These are phyloP conservation scores for Apiospora sp. DNA, from an alignment of 2,329 filamentous ascomycete species.

Conservation along the genomic window DNA sequence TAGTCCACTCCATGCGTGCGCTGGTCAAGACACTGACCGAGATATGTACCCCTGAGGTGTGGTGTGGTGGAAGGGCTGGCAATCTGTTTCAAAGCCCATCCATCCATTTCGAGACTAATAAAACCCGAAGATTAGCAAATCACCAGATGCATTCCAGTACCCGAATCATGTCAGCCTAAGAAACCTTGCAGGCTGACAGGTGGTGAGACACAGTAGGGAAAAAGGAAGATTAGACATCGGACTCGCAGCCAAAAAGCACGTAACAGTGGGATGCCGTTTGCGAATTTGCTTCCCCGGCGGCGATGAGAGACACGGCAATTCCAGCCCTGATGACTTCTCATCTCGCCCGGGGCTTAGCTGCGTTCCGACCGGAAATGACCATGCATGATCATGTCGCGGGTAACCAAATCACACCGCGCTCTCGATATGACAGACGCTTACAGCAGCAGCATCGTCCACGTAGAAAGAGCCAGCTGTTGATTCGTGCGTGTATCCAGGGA, in stretches of 20 bases:
- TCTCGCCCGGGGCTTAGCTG: background rate
- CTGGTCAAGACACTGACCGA: background rate
- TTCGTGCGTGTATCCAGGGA: constrained; percentile 5
- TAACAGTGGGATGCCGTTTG: constrained; percentile 5
- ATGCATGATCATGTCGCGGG: constrained; percentile 7
- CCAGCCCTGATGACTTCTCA: constrained; percentile 2
- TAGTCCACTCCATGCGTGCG: background rate
- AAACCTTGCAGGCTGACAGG: background rate
- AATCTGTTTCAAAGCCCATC: background rate
- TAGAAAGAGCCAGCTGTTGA: background rate
- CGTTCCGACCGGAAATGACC: constrained; percentile 16
- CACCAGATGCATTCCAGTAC: constrained; percentile 10
- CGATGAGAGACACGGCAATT: constrained; percentile 17
- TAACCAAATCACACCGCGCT: background rate
- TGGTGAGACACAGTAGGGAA: background rate
- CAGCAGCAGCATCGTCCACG: constrained; percentile 7
- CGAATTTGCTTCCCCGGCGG: background rate
- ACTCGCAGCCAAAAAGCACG: constrained; percentile 10
- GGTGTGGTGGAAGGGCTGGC: background rate
- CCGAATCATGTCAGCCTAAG: background rate
- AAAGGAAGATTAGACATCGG: constrained; percentile 12
- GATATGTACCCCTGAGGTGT: constrained; percentile 1
- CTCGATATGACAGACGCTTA: background rate
- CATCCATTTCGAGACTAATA: background rate
- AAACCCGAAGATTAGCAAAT: constrained; percentile 1